Percentiles rank a stretch among this genome's conserved stretches.
Conservation (phyloP, 139 green algal species). For the Tetradesmus lagerheimii region DNA sequence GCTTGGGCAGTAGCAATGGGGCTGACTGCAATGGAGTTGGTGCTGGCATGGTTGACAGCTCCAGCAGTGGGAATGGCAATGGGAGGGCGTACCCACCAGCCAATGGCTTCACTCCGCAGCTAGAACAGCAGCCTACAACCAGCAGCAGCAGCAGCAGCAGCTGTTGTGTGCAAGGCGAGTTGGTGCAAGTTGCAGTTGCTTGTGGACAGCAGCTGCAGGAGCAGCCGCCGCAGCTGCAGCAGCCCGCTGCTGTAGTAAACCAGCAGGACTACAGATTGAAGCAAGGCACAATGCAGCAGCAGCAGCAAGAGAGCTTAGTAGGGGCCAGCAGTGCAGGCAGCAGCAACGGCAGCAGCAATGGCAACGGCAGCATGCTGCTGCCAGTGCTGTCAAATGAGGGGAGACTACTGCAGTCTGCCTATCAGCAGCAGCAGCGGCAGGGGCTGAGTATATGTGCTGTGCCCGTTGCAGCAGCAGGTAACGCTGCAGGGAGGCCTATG, state of each 20-base stretch:
- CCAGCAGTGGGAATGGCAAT: neutral
- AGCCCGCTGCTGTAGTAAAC: neutral
- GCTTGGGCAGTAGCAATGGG: neutral
- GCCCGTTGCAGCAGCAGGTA: neutral
- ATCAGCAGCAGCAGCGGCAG: neutral
- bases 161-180: neutral
- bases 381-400: neutral
- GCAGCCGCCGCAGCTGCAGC: neutral
- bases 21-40: neutral
- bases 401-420: neutral
- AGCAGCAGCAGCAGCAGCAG: conserved; percentile 5
- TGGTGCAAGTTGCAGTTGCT: neutral
- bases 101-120: neutral
- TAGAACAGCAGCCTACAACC: neutral
- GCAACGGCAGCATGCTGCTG: too few relatives aligned
- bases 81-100: neutral
- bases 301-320: neutral
- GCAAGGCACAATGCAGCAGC: neutral
- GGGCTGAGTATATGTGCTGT: neutral
- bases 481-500: neutral
- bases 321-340: neutral
- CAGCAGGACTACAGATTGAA: neutral
- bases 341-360: neutral
- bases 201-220: neutral
- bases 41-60: neutral